These are phyloP conservation scores for Fragilariopsis cylindrus DNA, from an alignment of 108 stramenopile genomes.

Conservation along the genomic window DNA sequence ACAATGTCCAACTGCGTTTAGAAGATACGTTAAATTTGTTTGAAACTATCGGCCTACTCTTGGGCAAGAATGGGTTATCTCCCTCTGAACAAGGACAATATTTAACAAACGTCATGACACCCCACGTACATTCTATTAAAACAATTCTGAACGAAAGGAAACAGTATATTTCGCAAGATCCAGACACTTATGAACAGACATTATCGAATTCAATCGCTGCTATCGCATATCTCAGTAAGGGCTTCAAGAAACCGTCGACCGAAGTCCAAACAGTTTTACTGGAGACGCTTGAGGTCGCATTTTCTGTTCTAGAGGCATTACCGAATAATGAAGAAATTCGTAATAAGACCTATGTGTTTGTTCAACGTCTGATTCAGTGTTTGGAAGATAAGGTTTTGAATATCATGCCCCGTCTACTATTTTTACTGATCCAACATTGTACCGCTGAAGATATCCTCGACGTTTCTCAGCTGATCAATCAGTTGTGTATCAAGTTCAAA, in stretches of 20 bases:
- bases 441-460: constrained; percentile 59
- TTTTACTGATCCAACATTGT: constrained; percentile 48
- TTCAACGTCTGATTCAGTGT: constrained; percentile 68
- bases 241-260: constrained; percentile 55
- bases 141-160: constrained; percentile 36
- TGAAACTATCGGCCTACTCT: constrained; percentile 70
- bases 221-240: constrained; percentile 72
- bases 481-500: constrained; percentile 71
- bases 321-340: constrained; percentile 47
- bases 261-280: constrained; percentile 62
- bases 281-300: constrained; percentile 52
- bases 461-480: constrained; percentile 66
- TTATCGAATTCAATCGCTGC: constrained; percentile 63
- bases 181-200: constrained; percentile 43
- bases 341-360: constrained; percentile 54
- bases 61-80: constrained; percentile 69
- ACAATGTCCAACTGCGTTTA: constrained; percentile 37
- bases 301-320: constrained; percentile 45
- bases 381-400: constrained; percentile 55
- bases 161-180: constrained; percentile 39
- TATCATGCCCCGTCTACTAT: constrained; percentile 52
- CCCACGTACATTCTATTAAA: constrained; percentile 66
- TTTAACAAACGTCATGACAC: constrained; percentile 63
- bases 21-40: constrained; percentile 75
- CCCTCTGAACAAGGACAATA: constrained; percentile 51